Evolutionary conservation across 768 basidiomycete genomes (phyloP).

Genomic region (Floccularia luteovirens): DNA sequence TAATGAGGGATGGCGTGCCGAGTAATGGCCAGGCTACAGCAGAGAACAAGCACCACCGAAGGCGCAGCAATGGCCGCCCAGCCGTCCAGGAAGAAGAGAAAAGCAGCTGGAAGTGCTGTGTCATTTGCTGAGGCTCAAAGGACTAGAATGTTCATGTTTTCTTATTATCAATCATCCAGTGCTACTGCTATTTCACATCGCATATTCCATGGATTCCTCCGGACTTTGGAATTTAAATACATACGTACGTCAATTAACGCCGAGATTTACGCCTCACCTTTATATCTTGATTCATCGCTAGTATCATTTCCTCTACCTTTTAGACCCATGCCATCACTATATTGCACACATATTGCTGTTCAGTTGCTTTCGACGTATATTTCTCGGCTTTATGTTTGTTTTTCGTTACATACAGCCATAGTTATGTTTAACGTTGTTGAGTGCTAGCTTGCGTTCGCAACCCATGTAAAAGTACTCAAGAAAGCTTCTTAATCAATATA

Average conservation of each 20-base stretch:
- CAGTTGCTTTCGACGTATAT: too few relatives aligned
- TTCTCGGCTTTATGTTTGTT: too few relatives aligned
- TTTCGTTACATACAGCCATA: too few relatives aligned
- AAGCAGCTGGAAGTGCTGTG: slow-evolving; percentile 63
- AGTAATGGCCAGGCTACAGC: slow-evolving; percentile 28
- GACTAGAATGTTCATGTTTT: background rate
- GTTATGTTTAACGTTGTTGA: too few relatives aligned
- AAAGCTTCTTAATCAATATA: too few relatives aligned
- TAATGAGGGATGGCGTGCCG: slow-evolving; percentile 82
- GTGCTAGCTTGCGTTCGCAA: too few relatives aligned
- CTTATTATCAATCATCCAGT: slow-evolving; percentile 2
- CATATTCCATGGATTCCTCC: slow-evolving; percentile 8
- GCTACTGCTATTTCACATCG: slow-evolving; percentile 4
- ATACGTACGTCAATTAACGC: slow-evolving; percentile 17
- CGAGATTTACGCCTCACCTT: slow-evolving; percentile 14
- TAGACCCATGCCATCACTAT: slow-evolving; percentile 7
- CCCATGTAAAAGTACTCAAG: too few relatives aligned
- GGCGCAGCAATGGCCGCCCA: slow-evolving; percentile 43
- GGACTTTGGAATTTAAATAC: slow-evolving; percentile 17
- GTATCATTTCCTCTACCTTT: slow-evolving; percentile 12
- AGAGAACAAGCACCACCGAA: slow-evolving; percentile 38
- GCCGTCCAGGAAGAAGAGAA: slow-evolving; percentile 36
- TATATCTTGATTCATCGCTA: slow-evolving; percentile 19
- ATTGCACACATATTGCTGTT: slow-evolving; percentile 10
- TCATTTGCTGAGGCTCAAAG: slow-evolving; percentile 42